These are phyloP conservation scores for Smittium culicis DNA, from an alignment of 371 early-diverging fungal genomes.

Conservation along the genomic window DNA sequence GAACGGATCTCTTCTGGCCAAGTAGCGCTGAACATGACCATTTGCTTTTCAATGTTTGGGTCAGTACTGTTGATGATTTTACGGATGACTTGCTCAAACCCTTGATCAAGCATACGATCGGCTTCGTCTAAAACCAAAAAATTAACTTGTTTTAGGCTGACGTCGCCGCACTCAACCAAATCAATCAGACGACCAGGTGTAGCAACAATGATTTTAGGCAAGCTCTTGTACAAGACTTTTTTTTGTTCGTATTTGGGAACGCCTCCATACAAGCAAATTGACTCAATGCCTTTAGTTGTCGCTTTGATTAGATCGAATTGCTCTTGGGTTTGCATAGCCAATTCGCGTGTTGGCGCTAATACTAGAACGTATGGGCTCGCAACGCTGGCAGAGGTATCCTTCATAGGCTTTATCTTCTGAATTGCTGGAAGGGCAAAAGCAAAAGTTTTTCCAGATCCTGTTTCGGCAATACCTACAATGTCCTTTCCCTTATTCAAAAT, in stretches of 20 bases:
- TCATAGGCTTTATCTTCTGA: slow-evolving; percentile 56
- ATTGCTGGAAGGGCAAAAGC: slow-evolving; percentile 94
- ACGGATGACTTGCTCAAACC: slow-evolving; percentile 81
- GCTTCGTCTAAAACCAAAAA: slow-evolving; percentile 95
- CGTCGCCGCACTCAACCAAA: slow-evolving; percentile 64
- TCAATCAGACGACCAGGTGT: slow-evolving; percentile 94
- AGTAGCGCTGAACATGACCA: slow-evolving; percentile 98
- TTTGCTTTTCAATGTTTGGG: slow-evolving; percentile 66
- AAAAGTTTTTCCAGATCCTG: slow-evolving; percentile 95
- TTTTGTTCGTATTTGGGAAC: slow-evolving; percentile 76
- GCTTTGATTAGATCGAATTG: slow-evolving; percentile 81
- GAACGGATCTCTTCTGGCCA: slow-evolving; percentile 60
- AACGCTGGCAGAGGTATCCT: slow-evolving; percentile 65
- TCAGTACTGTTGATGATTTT: slow-evolving; percentile 42
- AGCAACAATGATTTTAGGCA: slow-evolving; percentile 85
- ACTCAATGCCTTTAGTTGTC: slow-evolving; percentile 55
- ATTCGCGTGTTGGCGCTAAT: slow-evolving; percentile 91
- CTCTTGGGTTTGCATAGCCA: slow-evolving; percentile 86
- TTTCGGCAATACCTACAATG: slow-evolving; percentile 96
- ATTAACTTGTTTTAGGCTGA: slow-evolving; percentile 70
- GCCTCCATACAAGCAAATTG: slow-evolving; percentile 89
- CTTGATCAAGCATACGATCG: slow-evolving; percentile 91
- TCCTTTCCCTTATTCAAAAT: slow-evolving; percentile 83
- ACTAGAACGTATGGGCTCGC: slow-evolving; percentile 89
- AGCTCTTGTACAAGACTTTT: slow-evolving; percentile 68